Evolutionary conservation across 352 stramenopile genomes (phyloP).

Genomic region (Nannochloropsis limnetica): DNA sequence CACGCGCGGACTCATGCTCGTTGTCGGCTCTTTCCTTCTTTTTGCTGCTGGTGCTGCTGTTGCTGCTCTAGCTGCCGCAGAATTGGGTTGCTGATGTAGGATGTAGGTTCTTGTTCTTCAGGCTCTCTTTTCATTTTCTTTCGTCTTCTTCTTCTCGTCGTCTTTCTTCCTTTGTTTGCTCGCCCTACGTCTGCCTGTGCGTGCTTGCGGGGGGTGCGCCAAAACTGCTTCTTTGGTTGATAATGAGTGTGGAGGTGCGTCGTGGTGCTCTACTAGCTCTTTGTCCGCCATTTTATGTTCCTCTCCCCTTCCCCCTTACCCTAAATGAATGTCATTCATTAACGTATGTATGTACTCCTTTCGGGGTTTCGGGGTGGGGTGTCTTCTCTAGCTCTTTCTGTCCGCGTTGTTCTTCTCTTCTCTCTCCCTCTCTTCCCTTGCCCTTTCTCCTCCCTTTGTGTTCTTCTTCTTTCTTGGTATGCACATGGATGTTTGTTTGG

Average conservation of each 20-base stretch:
- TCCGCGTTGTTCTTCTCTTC: not conserved
- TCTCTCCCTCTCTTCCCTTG: not conserved
- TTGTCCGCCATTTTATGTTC: not conserved
- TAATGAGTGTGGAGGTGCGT: not conserved
- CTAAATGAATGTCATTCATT: not conserved
- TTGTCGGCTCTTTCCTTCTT: not conserved
- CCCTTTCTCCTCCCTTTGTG: not conserved
- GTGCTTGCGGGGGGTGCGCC: not conserved
- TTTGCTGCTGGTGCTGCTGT: not conserved
- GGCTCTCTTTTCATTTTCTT: too few species aligned
- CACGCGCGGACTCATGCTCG: not conserved
- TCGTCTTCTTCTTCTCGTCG: not conserved
- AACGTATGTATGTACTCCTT: not conserved
- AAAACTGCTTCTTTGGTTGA: not conserved
- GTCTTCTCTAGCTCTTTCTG: not conserved
- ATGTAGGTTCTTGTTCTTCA: not conserved
- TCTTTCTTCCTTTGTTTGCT: not conserved
- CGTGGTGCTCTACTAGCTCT: not conserved
- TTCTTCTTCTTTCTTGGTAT: not conserved
- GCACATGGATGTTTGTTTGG: not conserved
- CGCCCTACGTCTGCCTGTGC: not conserved
- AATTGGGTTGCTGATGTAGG: not conserved
- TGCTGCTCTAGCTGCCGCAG: not conserved
- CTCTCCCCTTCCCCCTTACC: not conserved
- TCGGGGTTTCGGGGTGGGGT: not conserved